Evolutionary conservation across 2,329 filamentous ascomycete species (phyloP), one percentile per base, ranked within the genome.

Genomic region (Penicillium hesseltinei): DNA sequence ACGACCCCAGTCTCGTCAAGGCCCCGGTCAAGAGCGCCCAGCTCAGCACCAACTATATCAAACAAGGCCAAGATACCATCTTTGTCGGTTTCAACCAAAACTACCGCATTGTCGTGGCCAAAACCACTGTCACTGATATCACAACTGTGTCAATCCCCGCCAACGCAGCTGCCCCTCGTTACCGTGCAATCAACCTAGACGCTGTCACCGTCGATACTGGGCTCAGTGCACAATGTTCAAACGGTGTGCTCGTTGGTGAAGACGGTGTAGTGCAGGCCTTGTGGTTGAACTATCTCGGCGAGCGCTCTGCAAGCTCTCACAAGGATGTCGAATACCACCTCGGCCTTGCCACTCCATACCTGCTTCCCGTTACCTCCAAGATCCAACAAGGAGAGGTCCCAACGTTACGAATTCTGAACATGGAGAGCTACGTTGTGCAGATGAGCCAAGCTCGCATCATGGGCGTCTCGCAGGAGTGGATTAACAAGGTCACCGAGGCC

Each of bases 31-130:
- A 92, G 78, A 93, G 90, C 62, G 94, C 95, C 5, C 90, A 86
- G 67, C 82, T 99, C 49, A 91, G 91, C 69, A 86, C 82, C 6
- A 86, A 90, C 55, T 86, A 87, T 66, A 91, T 97, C 72, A 92
- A 91, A 51, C 94, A 97, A 78, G 94, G 94, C 36, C 91, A 92
- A 48, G 89, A 93, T 56, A 97, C 92, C 0, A 92, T 96, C 65
- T 99, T 99, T 76, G 89, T 99, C 62, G 95, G 94, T n/a, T 95
- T 96, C 79, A 99, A 99, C 72, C 88, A 95, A 64, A 97, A 97
- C 64, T 88, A 93, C 60, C 87, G 93, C 36, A 91, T 97, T 40
- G 93, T 97, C 4, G 91, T 97, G 66, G 90, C 92, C 5, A 92
- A 96, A 66, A 97, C 94, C 0, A 91, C 89, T 0, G 92, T 99